A percentile compares a stretch with the other conserved stretches of the same genome.
Conservation (phyloP, 257 asterid species). For the Jacaranda mimosifolia region DNA sequence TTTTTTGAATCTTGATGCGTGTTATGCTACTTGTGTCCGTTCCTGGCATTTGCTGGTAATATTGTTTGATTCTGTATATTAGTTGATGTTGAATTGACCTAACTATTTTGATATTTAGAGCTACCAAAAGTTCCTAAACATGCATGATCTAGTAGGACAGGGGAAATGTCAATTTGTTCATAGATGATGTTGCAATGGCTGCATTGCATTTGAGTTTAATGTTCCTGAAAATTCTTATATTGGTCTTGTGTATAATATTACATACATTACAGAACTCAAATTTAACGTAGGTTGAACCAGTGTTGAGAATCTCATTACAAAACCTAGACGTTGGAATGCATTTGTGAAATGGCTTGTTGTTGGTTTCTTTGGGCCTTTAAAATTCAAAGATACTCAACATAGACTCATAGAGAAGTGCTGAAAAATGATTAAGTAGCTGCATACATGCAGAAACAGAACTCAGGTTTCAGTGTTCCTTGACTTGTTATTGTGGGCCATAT, state of each 20-base stretch:
- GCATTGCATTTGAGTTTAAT: constrained; percentile 1
- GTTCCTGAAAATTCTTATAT: not conserved
- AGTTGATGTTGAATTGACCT: not conserved
- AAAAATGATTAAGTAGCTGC: too few species aligned
- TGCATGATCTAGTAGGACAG: constrained; percentile 5
- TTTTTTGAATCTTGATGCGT: not conserved
- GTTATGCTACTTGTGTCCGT: constrained; percentile 1
- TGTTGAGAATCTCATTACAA: not conserved
- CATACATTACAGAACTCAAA: not conserved
- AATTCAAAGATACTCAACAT: too few species aligned
- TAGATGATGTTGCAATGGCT: constrained; percentile 7
- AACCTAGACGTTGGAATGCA: too few species aligned
- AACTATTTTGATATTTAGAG: not conserved
- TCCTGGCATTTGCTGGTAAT: constrained; percentile 1
- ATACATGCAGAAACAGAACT: too few species aligned
- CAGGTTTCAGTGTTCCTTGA: too few species aligned
- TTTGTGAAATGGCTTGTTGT: too few species aligned
- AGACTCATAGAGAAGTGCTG: too few species aligned
- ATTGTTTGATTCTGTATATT: not conserved
- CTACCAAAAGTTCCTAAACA: constrained; percentile 20
- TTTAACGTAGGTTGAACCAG: not conserved
- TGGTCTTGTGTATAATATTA: not conserved
- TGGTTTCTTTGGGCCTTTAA: too few species aligned
- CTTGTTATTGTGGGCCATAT: too few species aligned
- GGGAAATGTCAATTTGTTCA: not conserved